Base-by-base conservation (phyloP, 768 basidiomycete genomes). In the Tremella yokohamensis region DNA sequence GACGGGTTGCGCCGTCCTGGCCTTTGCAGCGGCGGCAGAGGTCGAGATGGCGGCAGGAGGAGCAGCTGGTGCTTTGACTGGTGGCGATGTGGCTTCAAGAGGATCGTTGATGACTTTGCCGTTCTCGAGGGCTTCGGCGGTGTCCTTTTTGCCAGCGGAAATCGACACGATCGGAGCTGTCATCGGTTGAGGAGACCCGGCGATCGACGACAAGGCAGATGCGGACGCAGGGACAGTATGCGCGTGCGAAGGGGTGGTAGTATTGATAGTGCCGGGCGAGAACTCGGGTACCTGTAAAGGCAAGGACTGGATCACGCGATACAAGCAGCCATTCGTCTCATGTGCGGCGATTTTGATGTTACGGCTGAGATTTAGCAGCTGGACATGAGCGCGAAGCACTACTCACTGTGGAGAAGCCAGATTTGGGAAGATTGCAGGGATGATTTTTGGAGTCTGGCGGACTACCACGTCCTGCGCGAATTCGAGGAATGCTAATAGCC, bases 391-490 rank as follows among this genome's bases (percentile, higher is more conserved):
- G n/a, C 24, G 20, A 40, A 26, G 9, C 19, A 11, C 1, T 18
- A 50, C 67, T 52, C 24, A 65, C 60, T 62, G 52, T n/a, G 57
- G 54, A 4, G 64, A 63, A 38, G 94, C 92, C 49, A 99, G 85
- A 68, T 94, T 96, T 8, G 92, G 91, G 15, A 99, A 82, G 57
- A 99, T 88, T 8, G 90, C 89, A 8, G 89, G 87, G 44, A 99
- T 87, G 45, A 99, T 85, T 40, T 90, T 85, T 0, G 96, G 92
- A 0, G 91, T 90, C 71, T 96, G 96, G 1, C 89, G 88, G 24
- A 98, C 84, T 82, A 98, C 89, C 54, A 93, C 90, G 72, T 92
- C 89, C 54, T 88, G 85, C 1, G 86, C 87, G 66, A 97, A 90
- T 49, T 80, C 82, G 29, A 98, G 79, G 77, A 98, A 91, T 63